phyloP scores from a whole-genome alignment of 2,329 filamentous ascomycete genomes.

The Podosphaera xanthii region DNA sequence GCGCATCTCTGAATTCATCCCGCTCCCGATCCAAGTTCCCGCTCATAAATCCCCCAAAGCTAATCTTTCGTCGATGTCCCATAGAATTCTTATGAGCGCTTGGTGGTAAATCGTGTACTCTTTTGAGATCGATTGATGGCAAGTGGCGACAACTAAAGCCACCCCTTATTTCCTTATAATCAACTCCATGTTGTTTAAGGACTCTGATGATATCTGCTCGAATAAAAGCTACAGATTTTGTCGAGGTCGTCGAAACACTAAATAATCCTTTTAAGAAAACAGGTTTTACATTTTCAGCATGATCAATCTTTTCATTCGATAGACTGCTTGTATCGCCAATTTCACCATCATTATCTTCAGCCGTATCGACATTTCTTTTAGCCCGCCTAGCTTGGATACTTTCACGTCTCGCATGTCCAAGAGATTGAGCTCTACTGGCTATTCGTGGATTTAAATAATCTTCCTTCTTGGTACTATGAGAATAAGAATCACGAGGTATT shows the following conservation, averaged over 20 bases:
- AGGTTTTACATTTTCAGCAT: conserved; percentile 67
- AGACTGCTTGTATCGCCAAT: conserved; percentile 36
- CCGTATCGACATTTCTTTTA: conserved; percentile 52
- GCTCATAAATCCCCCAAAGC: conserved; percentile 47
- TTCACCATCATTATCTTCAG: conserved; percentile 77
- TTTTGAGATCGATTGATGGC: conserved; percentile 73
- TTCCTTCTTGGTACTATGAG: conserved; percentile 20
- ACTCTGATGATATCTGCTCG: conserved; percentile 79
- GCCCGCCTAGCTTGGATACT: conserved; percentile 75
- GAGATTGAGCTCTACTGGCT: conserved; percentile 56
- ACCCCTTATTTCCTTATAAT: conserved; percentile 77
- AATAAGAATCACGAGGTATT: conserved; percentile 26
- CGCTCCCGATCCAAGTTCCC: conserved; percentile 33
- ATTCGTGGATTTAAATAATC: conserved; percentile 28
- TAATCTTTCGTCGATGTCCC: conserved; percentile 56
- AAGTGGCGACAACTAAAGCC: conserved; percentile 77
- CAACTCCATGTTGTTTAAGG: conserved; percentile 67
- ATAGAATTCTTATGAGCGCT: conserved; percentile 28
- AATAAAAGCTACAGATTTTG: conserved; percentile 63
- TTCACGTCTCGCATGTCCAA: conserved; percentile 72
- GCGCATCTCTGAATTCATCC: conserved; percentile 46
- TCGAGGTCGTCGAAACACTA: conserved; percentile 90
- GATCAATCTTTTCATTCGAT: conserved; percentile 37
- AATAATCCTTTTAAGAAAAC: conserved; percentile 93
- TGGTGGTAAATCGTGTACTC: conserved; percentile 35